phyloP scores from a whole-genome alignment of 345 rosid species.

The Citrus glauca region DNA sequence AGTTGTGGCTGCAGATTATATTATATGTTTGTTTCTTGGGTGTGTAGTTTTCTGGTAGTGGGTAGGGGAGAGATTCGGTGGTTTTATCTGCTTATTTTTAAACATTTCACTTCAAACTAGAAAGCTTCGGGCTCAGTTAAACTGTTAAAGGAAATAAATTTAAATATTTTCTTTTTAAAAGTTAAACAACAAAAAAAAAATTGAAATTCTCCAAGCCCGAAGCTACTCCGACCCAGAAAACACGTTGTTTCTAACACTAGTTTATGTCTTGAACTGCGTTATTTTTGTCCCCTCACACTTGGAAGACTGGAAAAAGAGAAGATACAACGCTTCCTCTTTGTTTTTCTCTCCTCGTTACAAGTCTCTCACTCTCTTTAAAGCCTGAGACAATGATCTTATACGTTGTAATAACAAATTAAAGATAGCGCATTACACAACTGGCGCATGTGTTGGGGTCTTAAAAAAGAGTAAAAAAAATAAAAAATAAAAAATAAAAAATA shows the following conservation, averaged over 20 bases:
- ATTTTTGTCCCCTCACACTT: slow-evolving; percentile 34
- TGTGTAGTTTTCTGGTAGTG: neutral
- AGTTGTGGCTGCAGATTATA: neutral
- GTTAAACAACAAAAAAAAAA: neutral
- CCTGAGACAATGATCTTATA: neutral
- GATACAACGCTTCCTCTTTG: neutral
- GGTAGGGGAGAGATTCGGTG: slow-evolving; percentile 22
- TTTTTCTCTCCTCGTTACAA: neutral
- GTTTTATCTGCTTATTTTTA: neutral
- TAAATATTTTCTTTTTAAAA: too few species aligned
- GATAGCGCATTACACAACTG: neutral
- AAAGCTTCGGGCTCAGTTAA: slow-evolving; percentile 20
- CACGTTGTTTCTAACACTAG: slow-evolving; percentile 30
- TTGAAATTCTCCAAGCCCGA: slow-evolving; percentile 22
- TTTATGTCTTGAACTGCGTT: slow-evolving; percentile 27
- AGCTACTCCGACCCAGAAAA: slow-evolving; percentile 40
- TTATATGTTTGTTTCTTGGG: slow-evolving; percentile 4
- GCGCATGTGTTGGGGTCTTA: neutral
- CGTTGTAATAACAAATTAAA: too few species aligned
- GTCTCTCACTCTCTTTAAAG: neutral
- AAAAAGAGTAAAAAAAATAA: neutral
- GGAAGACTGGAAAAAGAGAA: neutral
- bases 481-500: too few species aligned
- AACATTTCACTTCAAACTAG: slow-evolving; percentile 32
- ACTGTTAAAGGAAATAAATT: neutral